Evolutionary conservation across 495 filamentous ascomycete genomes (phyloP).

Genomic region (Penicillium flavigenum): DNA sequence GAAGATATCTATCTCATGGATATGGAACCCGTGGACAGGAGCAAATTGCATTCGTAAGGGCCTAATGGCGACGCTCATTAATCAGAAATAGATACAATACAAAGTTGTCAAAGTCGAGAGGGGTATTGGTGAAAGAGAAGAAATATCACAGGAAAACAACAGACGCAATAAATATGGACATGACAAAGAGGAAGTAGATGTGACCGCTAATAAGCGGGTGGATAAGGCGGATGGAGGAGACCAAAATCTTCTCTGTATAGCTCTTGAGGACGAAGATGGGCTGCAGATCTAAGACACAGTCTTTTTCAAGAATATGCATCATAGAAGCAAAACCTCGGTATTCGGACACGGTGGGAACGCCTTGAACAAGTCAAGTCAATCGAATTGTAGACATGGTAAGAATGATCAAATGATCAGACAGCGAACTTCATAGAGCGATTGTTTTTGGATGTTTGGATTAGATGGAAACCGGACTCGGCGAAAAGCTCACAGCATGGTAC

Average conservation of each 20-base stretch:
- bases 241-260: background rate
- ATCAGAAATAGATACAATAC: constrained; percentile 33
- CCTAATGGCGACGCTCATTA: constrained; percentile 27
- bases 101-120: constrained; percentile 29
- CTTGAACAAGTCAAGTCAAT: constrained; percentile 3
- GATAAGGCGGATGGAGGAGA: constrained; percentile 2
- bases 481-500: constrained; percentile 67
- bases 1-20: background rate
- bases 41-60: constrained; percentile 26
- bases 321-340: constrained; percentile 18
- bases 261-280: background rate
- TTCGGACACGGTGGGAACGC: constrained; percentile 10
- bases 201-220: constrained; percentile 14
- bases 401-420: background rate
- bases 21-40: background rate
- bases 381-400: constrained; percentile 1
- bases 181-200: constrained; percentile 20
- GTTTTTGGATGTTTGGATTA: constrained; percentile 10
- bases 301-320: constrained; percentile 18
- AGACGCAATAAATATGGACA: constrained; percentile 28
- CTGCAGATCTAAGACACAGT: background rate
- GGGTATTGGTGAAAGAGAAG: constrained; percentile 42
- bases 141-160: constrained; percentile 20
- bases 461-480: background rate
- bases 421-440: constrained; percentile 1